Conservation (phyloP, 495 filamentous ascomycete genomes). For the Penicillium paxilli region DNA sequence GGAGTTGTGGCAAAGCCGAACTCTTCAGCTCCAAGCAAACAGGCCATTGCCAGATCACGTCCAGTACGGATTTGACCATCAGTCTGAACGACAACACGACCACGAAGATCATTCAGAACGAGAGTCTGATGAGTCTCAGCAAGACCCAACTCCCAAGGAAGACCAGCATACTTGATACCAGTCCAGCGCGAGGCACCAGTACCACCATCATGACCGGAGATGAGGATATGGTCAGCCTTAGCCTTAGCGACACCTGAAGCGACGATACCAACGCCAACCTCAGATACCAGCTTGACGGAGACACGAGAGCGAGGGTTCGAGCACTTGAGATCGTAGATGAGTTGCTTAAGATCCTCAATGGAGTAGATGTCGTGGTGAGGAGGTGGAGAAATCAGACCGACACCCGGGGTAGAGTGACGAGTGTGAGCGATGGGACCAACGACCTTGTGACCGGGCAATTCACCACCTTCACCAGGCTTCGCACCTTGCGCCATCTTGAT, state of each 20-base stretch:
- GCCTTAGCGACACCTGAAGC: constrained; percentile 98
- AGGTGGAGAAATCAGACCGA: constrained; percentile 97
- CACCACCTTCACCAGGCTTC: constrained; percentile 98
- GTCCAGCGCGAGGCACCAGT: constrained; percentile 99
- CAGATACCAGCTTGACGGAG: constrained; percentile 98
- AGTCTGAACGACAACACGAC: constrained; percentile 95
- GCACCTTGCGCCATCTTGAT: constrained; percentile 99
- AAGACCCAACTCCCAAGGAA: constrained; percentile 97
- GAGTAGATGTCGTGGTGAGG: constrained; percentile 99
- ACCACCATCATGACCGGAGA: constrained; percentile 97
- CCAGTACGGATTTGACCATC: constrained; percentile 96
- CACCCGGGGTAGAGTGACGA: constrained; percentile 96
- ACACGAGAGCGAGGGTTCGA: constrained; percentile 91
- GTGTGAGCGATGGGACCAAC: constrained; percentile 95
- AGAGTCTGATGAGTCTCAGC: constrained; percentile 98
- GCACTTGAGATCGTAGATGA: constrained; percentile 98
- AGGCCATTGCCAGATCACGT: constrained; percentile 94
- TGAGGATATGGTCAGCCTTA: constrained; percentile 96
- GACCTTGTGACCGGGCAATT: constrained; percentile 97
- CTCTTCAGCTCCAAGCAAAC: constrained; percentile 94
- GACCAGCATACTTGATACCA: constrained; percentile 98
- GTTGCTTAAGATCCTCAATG: constrained; percentile 97
- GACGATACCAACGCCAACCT: constrained; percentile 97
- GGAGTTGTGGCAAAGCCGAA: constrained; percentile 98
- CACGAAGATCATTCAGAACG: constrained; percentile 96